A percentile compares a stretch with the other conserved stretches of the same genome.
Conservation (phyloP, 768 basidiomycete genomes). For the Tulasnella sp. region DNA sequence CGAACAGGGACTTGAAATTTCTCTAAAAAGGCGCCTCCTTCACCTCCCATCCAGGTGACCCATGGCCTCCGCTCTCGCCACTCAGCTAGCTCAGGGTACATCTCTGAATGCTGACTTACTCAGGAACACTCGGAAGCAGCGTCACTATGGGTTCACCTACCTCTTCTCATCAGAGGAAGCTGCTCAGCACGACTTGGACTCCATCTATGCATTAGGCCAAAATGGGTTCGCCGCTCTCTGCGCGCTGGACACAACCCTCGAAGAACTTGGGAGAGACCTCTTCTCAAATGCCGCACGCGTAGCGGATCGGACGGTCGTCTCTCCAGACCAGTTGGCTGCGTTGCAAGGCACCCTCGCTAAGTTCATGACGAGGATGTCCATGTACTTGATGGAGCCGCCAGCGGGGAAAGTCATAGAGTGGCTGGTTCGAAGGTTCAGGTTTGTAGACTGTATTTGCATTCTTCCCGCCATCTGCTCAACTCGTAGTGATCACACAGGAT, state of each 20-base stretch:
- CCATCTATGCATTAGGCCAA: conserved; percentile 66
- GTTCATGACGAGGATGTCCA: conserved; percentile 62
- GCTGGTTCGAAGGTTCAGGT: conserved; percentile 91
- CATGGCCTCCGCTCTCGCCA: conserved; percentile 53
- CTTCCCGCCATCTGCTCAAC: no score
- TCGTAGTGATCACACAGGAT: conserved; percentile 42
- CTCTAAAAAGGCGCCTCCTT: no score
- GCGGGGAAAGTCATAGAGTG: conserved; percentile 83
- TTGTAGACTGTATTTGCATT: conserved; percentile 19
- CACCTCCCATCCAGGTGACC: neutral
- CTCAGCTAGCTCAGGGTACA: conserved; percentile 64
- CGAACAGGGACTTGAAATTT: no score
- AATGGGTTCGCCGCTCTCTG: conserved; percentile 69
- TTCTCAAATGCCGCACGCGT: conserved; percentile 71
- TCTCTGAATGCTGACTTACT: conserved; percentile 72
- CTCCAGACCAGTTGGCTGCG: conserved; percentile 46
- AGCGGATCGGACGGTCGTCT: conserved; percentile 68
- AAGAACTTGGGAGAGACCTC: conserved; percentile 51
- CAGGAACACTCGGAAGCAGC: conserved; percentile 43
- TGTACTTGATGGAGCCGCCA: conserved; percentile 69
- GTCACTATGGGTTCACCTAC: conserved; percentile 56
- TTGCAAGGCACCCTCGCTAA: conserved; percentile 50
- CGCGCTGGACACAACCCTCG: conserved; percentile 46
- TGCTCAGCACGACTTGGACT: conserved; percentile 75
- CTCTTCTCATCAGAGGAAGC: conserved; percentile 77